Evolutionary conservation across 345 rosid genomes (phyloP), one percentile per base, ranked within the genome.

Genomic region (Salix dunnii): DNA sequence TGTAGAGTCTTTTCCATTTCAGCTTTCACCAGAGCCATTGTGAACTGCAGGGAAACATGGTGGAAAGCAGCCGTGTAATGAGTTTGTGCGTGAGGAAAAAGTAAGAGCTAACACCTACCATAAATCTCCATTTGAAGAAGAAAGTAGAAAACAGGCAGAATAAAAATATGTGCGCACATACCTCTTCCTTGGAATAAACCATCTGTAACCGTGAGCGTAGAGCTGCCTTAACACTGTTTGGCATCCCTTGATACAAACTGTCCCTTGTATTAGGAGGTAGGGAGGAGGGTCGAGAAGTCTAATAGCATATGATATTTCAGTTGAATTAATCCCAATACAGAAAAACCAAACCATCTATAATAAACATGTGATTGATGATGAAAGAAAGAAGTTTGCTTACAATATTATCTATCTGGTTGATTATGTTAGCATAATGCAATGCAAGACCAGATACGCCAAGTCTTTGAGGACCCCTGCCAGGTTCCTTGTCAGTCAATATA

Each of bases 371-470:
- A 67, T 38, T 25, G 18, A 31, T 11, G 20, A 48, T 38, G 62
- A 68, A 43, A 55, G 21, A 31, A 66, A 58, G 16, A 55, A 21
- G 1, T 30, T 70, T 14, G 85, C 97, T 87, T 80, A 95, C 99
- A 64, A 91, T 88, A 74, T 85, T 86, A 78, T 95, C 99, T 70
- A 95, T 89, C 86, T 88, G 99, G 79, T 82, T 68, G 75, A 95
- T 82, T 35, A 93, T 78, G 72, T 89, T 90, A 65, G 99, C 99
- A 77, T 93, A 93, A 72, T 95, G 97, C 81, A 93, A 80, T 14
- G 96, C 94, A 78, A 93, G 99, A 76, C 96, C 97, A 78, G 93
- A 91, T 74, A 85, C 78, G 74, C 98, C 98, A 81, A 94, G 78
- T 82, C 83, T 89, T 80, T 82, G 86, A 75, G 81, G 80, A 78